Conservation (phyloP, 352 stramenopile genomes). For the Phytophthora sp. region DNA sequence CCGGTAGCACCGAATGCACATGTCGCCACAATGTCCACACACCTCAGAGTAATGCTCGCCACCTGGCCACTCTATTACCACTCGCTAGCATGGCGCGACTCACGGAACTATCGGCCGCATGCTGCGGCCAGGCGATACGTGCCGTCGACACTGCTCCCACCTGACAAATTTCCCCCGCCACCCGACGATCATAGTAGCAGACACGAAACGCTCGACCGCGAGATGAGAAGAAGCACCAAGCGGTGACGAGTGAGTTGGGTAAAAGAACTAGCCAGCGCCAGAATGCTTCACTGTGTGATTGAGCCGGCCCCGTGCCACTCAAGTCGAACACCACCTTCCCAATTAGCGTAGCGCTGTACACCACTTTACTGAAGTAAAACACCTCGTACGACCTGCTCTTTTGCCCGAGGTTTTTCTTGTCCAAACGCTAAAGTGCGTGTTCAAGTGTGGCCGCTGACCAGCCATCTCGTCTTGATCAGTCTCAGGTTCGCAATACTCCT, state of each 20-base stretch:
- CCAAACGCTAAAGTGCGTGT: conserved; percentile 8
- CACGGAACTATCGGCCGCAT: background rate
- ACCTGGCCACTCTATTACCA: conserved; percentile 21
- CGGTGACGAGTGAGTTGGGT: conserved; percentile 8
- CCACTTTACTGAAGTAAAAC: too few species aligned
- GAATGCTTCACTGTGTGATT: conserved; percentile 6
- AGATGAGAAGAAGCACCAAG: background rate
- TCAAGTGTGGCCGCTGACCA: conserved; percentile 18
- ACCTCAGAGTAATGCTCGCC: background rate
- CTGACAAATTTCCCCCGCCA: too few species aligned
- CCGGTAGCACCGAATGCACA: conserved; percentile 1
- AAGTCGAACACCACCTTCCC: background rate
- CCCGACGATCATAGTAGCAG: conserved; percentile 3
- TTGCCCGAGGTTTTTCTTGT: background rate
- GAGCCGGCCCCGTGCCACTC: background rate
- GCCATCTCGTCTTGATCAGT: too few species aligned
- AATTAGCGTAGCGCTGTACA: too few species aligned
- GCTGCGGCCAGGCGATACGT: conserved; percentile 4
- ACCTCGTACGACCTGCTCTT: background rate
- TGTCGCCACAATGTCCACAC: conserved; percentile 26
- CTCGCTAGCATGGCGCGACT: conserved; percentile 19
- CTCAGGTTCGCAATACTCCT: too few species aligned
- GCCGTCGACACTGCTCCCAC: background rate
- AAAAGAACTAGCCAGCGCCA: conserved; percentile 3
- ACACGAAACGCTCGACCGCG: background rate